Base-by-base conservation (phyloP, 129 eudicot genomes). In the Mikania micrantha region DNA sequence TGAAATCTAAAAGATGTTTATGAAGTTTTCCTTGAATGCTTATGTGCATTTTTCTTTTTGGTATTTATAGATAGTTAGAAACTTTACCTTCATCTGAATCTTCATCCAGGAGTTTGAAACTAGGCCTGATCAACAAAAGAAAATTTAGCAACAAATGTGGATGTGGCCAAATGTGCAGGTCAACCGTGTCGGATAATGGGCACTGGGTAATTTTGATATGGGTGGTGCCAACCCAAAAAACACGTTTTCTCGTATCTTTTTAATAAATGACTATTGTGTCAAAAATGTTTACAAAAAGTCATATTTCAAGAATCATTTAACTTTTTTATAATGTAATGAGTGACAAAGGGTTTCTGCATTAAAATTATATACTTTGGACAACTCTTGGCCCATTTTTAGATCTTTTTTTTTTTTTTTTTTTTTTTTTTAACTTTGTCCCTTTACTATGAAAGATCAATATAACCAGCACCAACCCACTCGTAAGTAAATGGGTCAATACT, bases 51-150 rank as follows among this genome's bases (percentile, higher is more conserved):
- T 32, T n/a, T 45, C 25, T 32, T 44, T 64, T 22, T 27, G 56
- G 65, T 27, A 50, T 20, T 32, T 17, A 27, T 54, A 15, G 22
- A 9, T 41, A 7, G 28, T 3, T 16, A 31, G 66, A 54, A 59
- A 61, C 24, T 45, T 70, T 81, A 87, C 90, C 93, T 77, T 79
- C 87, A 36, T 81, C 96, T 22, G 66, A 74, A 12, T 93, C 98
- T 77, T 94, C 99, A 66, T 90, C 97, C 48, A 94, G 24, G 54
- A 94, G 97, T 36, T 85, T 84, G 80, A 94, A 94, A 77, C 85
- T 86, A 57, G 99, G 99, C 85, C 99, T 94, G 80, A 32, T 52
- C 64, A 65, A 42, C 48, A 56, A 63, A 68, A 49, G 35, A 9
- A 60, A 47, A 17, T 60, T 19, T 47, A 69, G 48, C 36, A 60